Evolutionary conservation across 768 basidiomycete species (phyloP), one percentile per base, ranked within the genome.

Genomic region (Russula emetica): DNA sequence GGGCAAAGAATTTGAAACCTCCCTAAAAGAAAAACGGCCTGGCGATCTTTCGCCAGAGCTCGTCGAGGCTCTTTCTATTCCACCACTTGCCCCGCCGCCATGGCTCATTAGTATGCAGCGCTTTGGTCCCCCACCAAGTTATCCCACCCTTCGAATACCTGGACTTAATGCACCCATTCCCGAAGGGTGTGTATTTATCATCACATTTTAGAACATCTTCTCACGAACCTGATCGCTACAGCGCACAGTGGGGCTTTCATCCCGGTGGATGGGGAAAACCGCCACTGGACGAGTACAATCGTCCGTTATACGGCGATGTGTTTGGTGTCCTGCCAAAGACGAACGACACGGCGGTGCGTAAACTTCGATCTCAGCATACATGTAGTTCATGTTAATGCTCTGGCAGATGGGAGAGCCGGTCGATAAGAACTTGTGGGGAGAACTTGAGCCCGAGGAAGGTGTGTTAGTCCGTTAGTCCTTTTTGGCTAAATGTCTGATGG

Each of bases 81-180:
- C 97, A 40, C 97, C 97, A 5, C 81, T 98, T 24, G 97, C 97
- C 5, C 97, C 97, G 22, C 97, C 97, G 22, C 97, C 97, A n/a
- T 99, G 97, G 97, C 82, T 99, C 44, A 99, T 99, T 74, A 93
- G 92, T 76, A 98, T 98, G 97, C 97, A 99, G 77, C 85, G 97
- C 32, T 99, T 96, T 70, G 97, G 97, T 0, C 97, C 97, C 9
- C 97, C 97, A 1, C 97, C 97, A 7, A 94, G 91, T 70, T 99
- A 99, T 74, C 96, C 97, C 1, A 97, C 95, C 16, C 77, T 99
- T 42, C 84, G 94, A 62, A 98, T 98, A 78, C 89, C 92, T 45
- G 97, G 97, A 38, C 78, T 99, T 47, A 99, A 98, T 74, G 85
- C 94, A 1, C 97, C 97, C 1, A 98, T 99, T 69, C 97, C 97